These are phyloP conservation scores for Limnanthes douglasii DNA, from an alignment of 345 rosid genomes.

Conservation along the genomic window DNA sequence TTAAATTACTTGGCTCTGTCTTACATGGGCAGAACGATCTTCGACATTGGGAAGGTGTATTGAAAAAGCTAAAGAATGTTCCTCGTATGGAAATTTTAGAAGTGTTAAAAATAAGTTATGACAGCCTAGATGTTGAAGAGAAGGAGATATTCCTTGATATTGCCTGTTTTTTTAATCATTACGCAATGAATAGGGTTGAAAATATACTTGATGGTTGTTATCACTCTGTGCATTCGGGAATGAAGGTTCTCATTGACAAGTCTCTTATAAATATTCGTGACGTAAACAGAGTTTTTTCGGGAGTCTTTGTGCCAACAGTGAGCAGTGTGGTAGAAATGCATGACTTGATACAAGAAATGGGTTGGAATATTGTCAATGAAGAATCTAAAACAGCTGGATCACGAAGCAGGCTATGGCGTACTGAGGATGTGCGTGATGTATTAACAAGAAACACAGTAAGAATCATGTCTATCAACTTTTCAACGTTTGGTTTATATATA, in stretches of 20 bases:
- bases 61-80: conserved; percentile 11
- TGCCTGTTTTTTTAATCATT: conserved; percentile 15
- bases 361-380: conserved; percentile 13
- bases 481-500: background rate
- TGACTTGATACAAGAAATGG: conserved; percentile 17
- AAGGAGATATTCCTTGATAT: conserved; percentile 20
- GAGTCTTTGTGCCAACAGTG: too few species aligned
- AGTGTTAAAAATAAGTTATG: conserved; percentile 19
- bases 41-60: conserved; percentile 15
- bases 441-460: conserved; percentile 11
- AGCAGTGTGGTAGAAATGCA: conserved; percentile 18
- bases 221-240: conserved; percentile 12
- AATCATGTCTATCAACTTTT: background rate
- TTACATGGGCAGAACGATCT: conserved; percentile 6
- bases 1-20: conserved; percentile 21
- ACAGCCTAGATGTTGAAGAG: conserved; percentile 15
- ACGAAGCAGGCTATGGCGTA: conserved; percentile 12
- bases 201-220: conserved; percentile 13
- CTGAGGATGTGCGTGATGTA: conserved; percentile 10
- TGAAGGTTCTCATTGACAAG: conserved; percentile 16
- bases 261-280: conserved; percentile 10
- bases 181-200: conserved; percentile 8
- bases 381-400: conserved; percentile 10
- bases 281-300: background rate
- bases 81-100: conserved; percentile 14